A percentile compares a stretch with the other conserved stretches of the same genome.
Conservation (phyloP, 768 basidiomycete genomes). For the Mycena pura region DNA sequence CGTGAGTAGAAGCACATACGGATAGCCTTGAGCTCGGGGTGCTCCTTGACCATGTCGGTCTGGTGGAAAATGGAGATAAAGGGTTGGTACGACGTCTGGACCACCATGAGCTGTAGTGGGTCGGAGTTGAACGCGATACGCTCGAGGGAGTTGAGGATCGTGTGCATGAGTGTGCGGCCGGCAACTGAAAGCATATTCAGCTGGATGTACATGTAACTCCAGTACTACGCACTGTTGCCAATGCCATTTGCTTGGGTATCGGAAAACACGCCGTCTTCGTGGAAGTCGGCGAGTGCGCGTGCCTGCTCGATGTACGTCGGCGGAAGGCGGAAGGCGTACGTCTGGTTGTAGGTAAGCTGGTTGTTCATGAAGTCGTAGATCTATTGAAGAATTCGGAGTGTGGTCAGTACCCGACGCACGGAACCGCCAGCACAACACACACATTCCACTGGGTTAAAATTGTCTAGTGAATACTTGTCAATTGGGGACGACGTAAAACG, state of each 20-base stretch:
- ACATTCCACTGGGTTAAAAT: too few species aligned
- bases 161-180: constrained; percentile 78
- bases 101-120: constrained; percentile 78
- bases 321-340: constrained; percentile 80
- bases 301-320: constrained; percentile 80
- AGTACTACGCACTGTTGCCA: constrained; percentile 71
- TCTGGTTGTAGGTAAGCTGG: constrained; percentile 81
- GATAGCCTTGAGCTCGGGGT: constrained; percentile 66
- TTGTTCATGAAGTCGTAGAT: constrained; percentile 82
- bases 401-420: not conserved
- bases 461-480: not conserved
- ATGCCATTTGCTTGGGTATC: constrained; percentile 65
- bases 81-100: constrained; percentile 87
- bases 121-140: constrained; percentile 81
- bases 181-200: constrained; percentile 61
- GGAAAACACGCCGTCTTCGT: constrained; percentile 80
- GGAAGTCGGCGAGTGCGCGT: constrained; percentile 77
- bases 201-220: not conserved
- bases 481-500: constrained; percentile 43
- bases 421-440: too few species aligned
- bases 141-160: constrained; percentile 73
- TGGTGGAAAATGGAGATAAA: constrained; percentile 89
- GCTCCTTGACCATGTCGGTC: constrained; percentile 62
- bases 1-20: constrained; percentile 53
- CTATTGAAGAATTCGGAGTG: constrained; percentile 44